Evolutionary conservation across 257 asterid species (phyloP), one percentile per base, ranked within the genome.

Genomic region (Oldenlandia corymbosa): DNA sequence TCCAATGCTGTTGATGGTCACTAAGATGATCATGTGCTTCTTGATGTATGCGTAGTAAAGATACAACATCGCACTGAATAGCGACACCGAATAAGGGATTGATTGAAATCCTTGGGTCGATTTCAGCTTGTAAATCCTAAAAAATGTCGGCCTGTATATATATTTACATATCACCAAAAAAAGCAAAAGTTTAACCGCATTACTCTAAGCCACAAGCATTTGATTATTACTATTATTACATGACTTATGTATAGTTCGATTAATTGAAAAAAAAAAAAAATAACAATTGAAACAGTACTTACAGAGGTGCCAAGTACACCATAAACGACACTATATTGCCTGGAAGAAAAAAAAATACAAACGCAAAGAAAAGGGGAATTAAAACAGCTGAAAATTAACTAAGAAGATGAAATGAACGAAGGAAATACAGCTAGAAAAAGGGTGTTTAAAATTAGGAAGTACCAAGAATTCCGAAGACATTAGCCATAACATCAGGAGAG

Each of bases 251-350:
- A n/a, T 34, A 3, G 39, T 34, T 34, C 4, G 39, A 34, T 34
- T 9, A 34, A 3, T 34, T 34, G 39, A 34, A 39, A 39, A 1
- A 14, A 43, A 2, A 14, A 14, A 43, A 43, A 43, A 3, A 14
- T 11, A 5, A 14, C 2, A 14, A 43, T 2, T 12, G 1, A 43
- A 43, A 43, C 48, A 12, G 48, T 14, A 64, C 79, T 75, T 75
- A 89, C 95, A 80, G 18, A 3, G 97, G 97, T 9, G 97, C 80
- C 81, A 91, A 58, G 81, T 69, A 90, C 68, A 90, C 97, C 91
- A 87, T 64, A 83, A 87, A 87, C 68, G 95, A 87, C 69, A 87
- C 89, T 1, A 79, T 62, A 65, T 87, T 90, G 72, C 97, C 96
- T 85, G 58, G n/a, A n/a, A n/a, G n/a, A 11, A n/a, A 54, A 24